Percentiles rank a stretch among this genome's conserved stretches.
phyloP scores from a whole-genome alignment of 352 stramenopile species.

The Phytophthora fragariae region DNA sequence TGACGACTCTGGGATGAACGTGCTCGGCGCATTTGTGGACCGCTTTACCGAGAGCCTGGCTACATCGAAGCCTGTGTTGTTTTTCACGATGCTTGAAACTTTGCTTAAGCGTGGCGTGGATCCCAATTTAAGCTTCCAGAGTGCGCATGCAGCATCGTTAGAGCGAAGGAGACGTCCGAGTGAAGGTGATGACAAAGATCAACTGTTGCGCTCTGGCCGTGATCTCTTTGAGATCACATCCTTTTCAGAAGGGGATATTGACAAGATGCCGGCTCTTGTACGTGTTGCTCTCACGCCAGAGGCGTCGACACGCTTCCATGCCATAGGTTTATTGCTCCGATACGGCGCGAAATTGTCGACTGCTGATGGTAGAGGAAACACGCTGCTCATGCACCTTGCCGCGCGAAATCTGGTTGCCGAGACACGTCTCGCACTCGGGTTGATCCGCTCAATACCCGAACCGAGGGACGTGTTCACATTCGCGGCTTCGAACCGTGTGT shows the following conservation, averaged over 20 bases:
- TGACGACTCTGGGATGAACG: constrained; percentile 54
- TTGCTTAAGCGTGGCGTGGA: constrained; percentile 67
- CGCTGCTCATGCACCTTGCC: constrained; percentile 67
- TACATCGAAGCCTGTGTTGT: constrained; percentile 19
- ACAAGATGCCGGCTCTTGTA: constrained; percentile 54
- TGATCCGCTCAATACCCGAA: constrained; percentile 52
- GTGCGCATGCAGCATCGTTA: constrained; percentile 15
- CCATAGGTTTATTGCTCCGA: constrained; percentile 60
- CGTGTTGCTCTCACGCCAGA: constrained; percentile 52
- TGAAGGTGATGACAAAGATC: constrained; percentile 15
- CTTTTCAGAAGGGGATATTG: constrained; percentile 29
- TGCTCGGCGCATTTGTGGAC: constrained; percentile 64
- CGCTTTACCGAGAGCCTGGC: constrained; percentile 51
- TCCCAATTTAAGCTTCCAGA: constrained; percentile 56
- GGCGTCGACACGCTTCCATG: constrained; percentile 38
- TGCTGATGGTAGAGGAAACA: constrained; percentile 64
- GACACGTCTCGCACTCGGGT: constrained; percentile 53
- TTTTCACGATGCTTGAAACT: constrained; percentile 56
- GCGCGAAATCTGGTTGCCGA: constrained; percentile 58
- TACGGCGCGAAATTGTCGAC: constrained; percentile 64
- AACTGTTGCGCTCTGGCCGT: constrained; percentile 25
- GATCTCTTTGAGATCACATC: constrained; percentile 56
- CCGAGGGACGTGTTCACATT: constrained; percentile 42
- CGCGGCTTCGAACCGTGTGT: constrained; percentile 36
- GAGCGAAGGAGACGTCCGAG: constrained; percentile 7